Evolutionary conservation across 139 green algal genomes (phyloP).

Genomic region (Mesotaenium endlicherianum): DNA sequence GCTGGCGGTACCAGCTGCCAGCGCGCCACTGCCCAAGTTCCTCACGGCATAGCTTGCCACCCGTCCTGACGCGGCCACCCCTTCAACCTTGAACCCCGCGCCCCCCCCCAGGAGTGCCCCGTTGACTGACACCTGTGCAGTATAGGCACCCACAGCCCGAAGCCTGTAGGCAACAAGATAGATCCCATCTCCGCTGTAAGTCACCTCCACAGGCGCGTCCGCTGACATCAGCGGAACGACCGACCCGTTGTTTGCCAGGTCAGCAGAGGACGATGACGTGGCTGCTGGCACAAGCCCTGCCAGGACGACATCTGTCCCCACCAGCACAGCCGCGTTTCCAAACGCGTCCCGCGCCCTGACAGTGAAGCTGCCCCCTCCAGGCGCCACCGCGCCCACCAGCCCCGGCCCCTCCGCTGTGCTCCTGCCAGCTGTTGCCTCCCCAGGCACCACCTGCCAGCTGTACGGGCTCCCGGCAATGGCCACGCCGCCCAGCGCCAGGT

Average conservation of each 20-base stretch:
- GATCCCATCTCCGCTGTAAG: neutral
- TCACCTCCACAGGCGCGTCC: neutral
- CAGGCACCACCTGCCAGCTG: neutral
- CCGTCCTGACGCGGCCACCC: neutral
- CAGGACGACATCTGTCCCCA: neutral
- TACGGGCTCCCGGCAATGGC: neutral
- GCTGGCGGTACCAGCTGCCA: neutral
- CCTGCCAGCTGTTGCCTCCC: neutral
- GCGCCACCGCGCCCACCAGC: neutral
- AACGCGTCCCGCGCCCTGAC: neutral
- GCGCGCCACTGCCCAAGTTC: neutral
- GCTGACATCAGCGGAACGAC: neutral
- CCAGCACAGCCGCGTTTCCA: neutral
- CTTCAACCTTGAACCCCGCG: neutral
- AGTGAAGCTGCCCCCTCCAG: neutral
- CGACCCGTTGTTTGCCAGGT: too few species aligned
- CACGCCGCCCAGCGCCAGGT: neutral
- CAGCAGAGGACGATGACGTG: neutral
- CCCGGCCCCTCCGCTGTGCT: neutral
- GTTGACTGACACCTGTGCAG: neutral
- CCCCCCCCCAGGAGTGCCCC: neutral
- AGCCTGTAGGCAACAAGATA: conserved; percentile 1
- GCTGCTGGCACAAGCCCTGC: neutral
- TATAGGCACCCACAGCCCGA: neutral
- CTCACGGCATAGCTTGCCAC: neutral